A percentile compares a stretch with the other conserved stretches of the same genome.
These are phyloP conservation scores for Fusarium marasasianum DNA, from an alignment of 2,329 filamentous ascomycete species.

Conservation along the genomic window DNA sequence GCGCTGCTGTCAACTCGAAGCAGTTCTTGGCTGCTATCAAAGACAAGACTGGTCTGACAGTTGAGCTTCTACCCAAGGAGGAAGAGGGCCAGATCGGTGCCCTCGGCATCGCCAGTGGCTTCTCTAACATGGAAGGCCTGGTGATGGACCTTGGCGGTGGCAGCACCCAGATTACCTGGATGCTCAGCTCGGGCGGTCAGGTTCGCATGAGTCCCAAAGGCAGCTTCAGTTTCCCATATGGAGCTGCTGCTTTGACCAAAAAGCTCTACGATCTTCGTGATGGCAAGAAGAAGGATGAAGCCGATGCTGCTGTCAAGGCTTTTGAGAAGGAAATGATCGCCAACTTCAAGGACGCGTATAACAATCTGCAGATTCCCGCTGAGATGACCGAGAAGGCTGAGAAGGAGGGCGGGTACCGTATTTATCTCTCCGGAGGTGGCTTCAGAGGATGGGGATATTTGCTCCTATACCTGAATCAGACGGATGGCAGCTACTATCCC, in stretches of 20 bases:
- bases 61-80: conserved; percentile 70
- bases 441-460: conserved; percentile 78
- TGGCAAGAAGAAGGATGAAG: conserved; percentile 50
- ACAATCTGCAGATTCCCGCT: conserved; percentile 61
- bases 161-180: conserved; percentile 76
- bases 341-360: conserved; percentile 62
- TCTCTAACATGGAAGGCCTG: conserved; percentile 67
- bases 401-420: conserved; percentile 59
- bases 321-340: conserved; percentile 60
- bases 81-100: conserved; percentile 74
- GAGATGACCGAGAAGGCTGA: conserved; percentile 57
- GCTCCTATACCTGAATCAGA: conserved; percentile 66
- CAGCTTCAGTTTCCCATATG: conserved; percentile 74
- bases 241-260: conserved; percentile 71
- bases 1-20: conserved; percentile 44
- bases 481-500: conserved; percentile 69
- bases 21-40: conserved; percentile 55
- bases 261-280: conserved; percentile 58
- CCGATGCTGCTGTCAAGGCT: conserved; percentile 55
- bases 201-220: conserved; percentile 62
- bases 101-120: conserved; percentile 72
- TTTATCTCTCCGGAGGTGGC: conserved; percentile 76
- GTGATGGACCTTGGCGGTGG: conserved; percentile 79
- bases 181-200: conserved; percentile 60
- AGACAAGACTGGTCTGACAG: conserved; percentile 65